A percentile compares a stretch with the other conserved stretches of the same genome.
Conservation (phyloP, 345 rosid species). For the Euphorbia tirucalli region DNA sequence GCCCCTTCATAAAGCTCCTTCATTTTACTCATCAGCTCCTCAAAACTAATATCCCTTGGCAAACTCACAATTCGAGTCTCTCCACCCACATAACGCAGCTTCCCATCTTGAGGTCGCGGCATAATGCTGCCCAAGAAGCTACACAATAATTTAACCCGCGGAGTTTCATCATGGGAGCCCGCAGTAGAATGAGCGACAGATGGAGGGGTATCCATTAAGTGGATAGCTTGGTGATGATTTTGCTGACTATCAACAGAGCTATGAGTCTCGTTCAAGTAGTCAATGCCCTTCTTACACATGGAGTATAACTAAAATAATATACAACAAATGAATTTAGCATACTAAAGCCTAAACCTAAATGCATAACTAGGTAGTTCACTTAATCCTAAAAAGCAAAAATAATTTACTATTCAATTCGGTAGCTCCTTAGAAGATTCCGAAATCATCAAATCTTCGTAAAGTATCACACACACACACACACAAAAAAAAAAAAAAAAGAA, state of each 20-base stretch:
- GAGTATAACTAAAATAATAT: slow-evolving; percentile 28
- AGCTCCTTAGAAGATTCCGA: slow-evolving; percentile 14
- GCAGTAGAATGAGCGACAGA: slow-evolving; percentile 32
- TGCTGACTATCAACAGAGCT: slow-evolving; percentile 25
- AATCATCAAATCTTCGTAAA: slow-evolving; percentile 21
- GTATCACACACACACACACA: no score
- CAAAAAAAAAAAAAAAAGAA: slow-evolving; percentile 14
- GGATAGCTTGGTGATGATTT: slow-evolving; percentile 22
- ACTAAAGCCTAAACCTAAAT: slow-evolving; percentile 31
- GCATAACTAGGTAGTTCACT: slow-evolving; percentile 21
- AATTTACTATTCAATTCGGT: slow-evolving; percentile 29
- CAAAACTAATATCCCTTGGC: slow-evolving; percentile 61
- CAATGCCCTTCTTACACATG: slow-evolving; percentile 53
- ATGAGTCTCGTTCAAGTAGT: slow-evolving; percentile 27
- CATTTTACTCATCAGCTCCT: slow-evolving; percentile 83
- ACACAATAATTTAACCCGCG: slow-evolving; percentile 79
- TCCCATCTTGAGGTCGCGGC: slow-evolving; percentile 98
- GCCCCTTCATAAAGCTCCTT: slow-evolving; percentile 82
- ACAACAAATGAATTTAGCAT: slow-evolving; percentile 13
- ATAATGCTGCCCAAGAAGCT: slow-evolving; percentile 89
- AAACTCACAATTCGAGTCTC: slow-evolving; percentile 87
- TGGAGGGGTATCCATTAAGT: slow-evolving; percentile 51
- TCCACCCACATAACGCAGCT: slow-evolving; percentile 88
- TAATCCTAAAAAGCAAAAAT: slow-evolving; percentile 21
- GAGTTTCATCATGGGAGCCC: slow-evolving; percentile 62